A percentile compares a stretch with the other conserved stretches of the same genome.
These are phyloP conservation scores for Chondrus crispus DNA, from an alignment of 23 red algal species.

Conservation along the genomic window DNA sequence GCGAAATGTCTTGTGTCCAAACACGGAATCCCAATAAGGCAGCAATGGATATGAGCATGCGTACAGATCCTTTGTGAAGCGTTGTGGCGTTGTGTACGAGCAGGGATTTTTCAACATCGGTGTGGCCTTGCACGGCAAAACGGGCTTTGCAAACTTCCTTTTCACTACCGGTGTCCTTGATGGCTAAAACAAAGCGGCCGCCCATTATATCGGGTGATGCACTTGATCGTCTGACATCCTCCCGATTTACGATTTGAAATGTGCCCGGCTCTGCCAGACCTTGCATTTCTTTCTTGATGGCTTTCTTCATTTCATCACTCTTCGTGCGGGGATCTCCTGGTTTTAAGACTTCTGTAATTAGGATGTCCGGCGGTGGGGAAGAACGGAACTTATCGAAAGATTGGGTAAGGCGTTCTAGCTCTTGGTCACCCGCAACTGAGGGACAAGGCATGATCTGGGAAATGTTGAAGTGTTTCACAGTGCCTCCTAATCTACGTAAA, in stretches of 20 bases:
- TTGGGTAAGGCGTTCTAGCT: not conserved
- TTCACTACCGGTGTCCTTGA: slow-evolving; percentile 1
- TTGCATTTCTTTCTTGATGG: not conserved
- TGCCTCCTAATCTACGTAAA: not conserved
- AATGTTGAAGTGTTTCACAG: not conserved
- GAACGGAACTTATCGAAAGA: not conserved
- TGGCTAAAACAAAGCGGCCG: not conserved
- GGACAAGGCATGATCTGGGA: not conserved
- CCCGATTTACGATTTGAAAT: not conserved
- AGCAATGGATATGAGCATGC: not conserved
- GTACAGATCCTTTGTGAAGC: not conserved
- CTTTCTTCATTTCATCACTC: not conserved
- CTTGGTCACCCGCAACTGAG: not conserved
- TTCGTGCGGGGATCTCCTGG: not conserved
- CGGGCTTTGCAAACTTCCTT: slow-evolving; percentile 32
- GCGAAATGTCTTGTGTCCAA: slow-evolving; percentile 5
- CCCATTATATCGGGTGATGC: not conserved
- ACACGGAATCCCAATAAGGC: not conserved
- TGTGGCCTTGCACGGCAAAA: slow-evolving; percentile 13
- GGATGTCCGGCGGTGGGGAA: not conserved
- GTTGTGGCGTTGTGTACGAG: not conserved
- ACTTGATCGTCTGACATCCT: slow-evolving; percentile 20
- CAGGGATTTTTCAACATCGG: not conserved
- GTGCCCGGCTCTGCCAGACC: not conserved
- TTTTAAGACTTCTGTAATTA: not conserved